Conservation (phyloP, 352 stramenopile genomes). For the Hyaloperonospora brassicae region DNA sequence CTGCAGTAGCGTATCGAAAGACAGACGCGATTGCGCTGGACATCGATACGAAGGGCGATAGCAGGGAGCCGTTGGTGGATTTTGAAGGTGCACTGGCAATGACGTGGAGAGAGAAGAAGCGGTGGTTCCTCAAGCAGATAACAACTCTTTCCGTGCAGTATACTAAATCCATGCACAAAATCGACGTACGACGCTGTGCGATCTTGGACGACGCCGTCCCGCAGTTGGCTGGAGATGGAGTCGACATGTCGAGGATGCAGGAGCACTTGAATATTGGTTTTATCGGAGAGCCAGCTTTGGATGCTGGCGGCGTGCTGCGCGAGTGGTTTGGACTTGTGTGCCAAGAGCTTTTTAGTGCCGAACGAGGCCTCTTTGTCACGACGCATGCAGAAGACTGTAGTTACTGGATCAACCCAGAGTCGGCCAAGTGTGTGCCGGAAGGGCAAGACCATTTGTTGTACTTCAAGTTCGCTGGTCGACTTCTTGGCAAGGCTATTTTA, state of each 20-base stretch:
- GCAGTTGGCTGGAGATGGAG: conserved; percentile 29
- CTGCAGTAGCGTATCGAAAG: conserved; percentile 40
- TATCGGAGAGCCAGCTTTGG: conserved; percentile 56
- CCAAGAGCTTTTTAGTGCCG: conserved; percentile 66
- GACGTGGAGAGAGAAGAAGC: conserved; percentile 63
- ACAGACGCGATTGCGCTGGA: conserved; percentile 41
- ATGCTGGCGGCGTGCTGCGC: conserved; percentile 67
- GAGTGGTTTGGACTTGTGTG: conserved; percentile 77
- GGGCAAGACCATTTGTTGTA: conserved; percentile 83
- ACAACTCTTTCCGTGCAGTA: conserved; percentile 45
- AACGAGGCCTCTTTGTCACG: conserved; percentile 58
- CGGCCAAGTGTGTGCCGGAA: conserved; percentile 30
- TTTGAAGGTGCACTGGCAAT: conserved; percentile 66
- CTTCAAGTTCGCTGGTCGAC: conserved; percentile 91
- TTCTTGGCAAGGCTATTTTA: conserved; percentile 96
- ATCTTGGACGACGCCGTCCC: conserved; percentile 65
- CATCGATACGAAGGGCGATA: conserved; percentile 26
- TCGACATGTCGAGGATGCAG: conserved; percentile 28
- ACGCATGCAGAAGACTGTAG: conserved; percentile 71
- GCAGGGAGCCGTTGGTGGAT: conserved; percentile 32
- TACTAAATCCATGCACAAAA: conserved; percentile 50
- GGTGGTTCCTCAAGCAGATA: conserved; percentile 71
- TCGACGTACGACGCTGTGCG: conserved; percentile 43
- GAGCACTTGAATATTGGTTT: conserved; percentile 77
- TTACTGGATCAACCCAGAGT: conserved; percentile 78